Conservation (phyloP, 228 moss, liverwort and hornwort genomes). For the Sphagnum fallax region DNA sequence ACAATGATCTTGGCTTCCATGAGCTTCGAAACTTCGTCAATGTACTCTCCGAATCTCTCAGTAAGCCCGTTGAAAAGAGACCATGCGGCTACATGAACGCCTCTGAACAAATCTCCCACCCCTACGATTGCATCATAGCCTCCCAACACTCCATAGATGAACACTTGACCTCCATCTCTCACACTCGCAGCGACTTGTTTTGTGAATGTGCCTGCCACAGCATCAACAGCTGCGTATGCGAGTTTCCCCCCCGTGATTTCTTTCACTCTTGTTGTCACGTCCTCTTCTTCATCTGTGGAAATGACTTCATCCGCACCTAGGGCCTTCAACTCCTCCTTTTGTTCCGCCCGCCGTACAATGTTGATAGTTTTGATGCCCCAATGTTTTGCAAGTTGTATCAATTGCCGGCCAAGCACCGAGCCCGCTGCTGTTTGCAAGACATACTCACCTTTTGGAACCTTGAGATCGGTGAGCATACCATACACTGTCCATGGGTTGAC, state of each 20-base stretch:
- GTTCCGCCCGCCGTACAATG: neutral
- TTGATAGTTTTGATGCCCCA: slow-evolving; percentile 2
- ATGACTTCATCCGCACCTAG: slow-evolving; percentile 21
- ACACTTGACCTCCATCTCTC: slow-evolving; percentile 9
- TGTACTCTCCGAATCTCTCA: slow-evolving; percentile 23
- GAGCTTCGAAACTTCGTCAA: slow-evolving; percentile 32
- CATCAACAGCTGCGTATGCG: slow-evolving; percentile 16
- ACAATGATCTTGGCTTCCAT: slow-evolving; percentile 34
- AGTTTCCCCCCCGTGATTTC: slow-evolving; percentile 15
- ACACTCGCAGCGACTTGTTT: slow-evolving; percentile 9
- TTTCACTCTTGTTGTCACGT: slow-evolving; percentile 16
- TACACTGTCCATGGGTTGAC: slow-evolving; percentile 4
- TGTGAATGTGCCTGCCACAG: slow-evolving; percentile 6
- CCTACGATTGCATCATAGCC: slow-evolving; percentile 14
- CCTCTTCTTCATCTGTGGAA: slow-evolving; percentile 8
- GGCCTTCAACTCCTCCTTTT: slow-evolving; percentile 15
- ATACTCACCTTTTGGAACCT: slow-evolving; percentile 4
- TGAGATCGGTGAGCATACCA: neutral
- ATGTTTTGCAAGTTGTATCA: slow-evolving; percentile 2
- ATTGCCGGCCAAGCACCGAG: slow-evolving; percentile 3
- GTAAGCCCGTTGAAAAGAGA: slow-evolving; percentile 19
- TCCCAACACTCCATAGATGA: slow-evolving; percentile 10
- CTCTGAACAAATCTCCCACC: slow-evolving; percentile 41
- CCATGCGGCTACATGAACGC: slow-evolving; percentile 45
- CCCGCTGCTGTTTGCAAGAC: slow-evolving; percentile 7